Conservation (phyloP, 2,329 filamentous ascomycete genomes). For the Ophiognomonia clavigignenti-juglandacearum region DNA sequence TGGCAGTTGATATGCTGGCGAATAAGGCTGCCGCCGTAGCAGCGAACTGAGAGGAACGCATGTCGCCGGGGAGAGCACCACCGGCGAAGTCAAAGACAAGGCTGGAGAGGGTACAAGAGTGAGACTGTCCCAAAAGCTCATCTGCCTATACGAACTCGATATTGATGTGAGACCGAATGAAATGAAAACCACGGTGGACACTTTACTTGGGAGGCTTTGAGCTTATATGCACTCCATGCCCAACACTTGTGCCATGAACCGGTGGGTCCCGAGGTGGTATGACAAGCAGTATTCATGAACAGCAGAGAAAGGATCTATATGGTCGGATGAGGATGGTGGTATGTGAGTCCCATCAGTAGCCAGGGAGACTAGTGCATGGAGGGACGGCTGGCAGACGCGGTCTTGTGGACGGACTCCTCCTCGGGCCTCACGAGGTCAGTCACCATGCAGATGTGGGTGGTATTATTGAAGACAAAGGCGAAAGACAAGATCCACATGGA, state of each 20-base stretch:
- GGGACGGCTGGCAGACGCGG: slow-evolving; percentile 2
- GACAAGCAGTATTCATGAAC: neutral
- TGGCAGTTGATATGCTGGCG: slow-evolving; percentile 23
- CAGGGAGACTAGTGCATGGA: slow-evolving; percentile 1
- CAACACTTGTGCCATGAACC: slow-evolving; percentile 1
- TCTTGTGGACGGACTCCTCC: slow-evolving; percentile 12
- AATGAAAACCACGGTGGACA: neutral
- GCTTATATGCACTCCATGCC: slow-evolving; percentile 6
- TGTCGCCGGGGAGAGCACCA: neutral
- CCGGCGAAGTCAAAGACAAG: neutral
- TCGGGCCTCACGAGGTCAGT: slow-evolving; percentile 10
- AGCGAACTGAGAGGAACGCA: slow-evolving; percentile 13
- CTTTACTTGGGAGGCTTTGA: neutral
- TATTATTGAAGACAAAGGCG: slow-evolving; percentile 3
- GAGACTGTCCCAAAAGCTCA: neutral
- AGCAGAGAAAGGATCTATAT: neutral
- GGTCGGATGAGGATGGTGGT: slow-evolving; percentile 11
- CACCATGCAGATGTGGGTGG: slow-evolving; percentile 13
- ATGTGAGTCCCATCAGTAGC: neutral
- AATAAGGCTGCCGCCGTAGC: slow-evolving; percentile 24
- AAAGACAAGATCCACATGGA: slow-evolving; percentile 9
- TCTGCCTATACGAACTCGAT: neutral
- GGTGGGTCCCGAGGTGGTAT: neutral
- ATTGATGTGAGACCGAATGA: neutral
- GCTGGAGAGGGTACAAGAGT: neutral